A percentile compares a stretch with the other conserved stretches of the same genome.
Evolutionary conservation across 2,329 filamentous ascomycete genomes (phyloP).

Genomic region (Fusarium sp.): DNA sequence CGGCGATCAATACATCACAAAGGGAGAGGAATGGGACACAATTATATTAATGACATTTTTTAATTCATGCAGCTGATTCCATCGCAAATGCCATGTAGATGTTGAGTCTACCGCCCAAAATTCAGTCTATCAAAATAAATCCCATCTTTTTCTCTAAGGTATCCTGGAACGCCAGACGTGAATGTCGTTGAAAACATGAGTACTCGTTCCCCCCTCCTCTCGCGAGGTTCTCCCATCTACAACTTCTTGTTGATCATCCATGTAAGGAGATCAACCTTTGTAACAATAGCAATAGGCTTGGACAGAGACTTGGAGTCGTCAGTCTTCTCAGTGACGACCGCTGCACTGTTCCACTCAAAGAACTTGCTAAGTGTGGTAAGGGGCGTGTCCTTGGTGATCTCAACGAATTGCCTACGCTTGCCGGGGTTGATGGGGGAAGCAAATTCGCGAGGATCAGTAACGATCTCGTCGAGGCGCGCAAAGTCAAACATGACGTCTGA

Average conservation of each 20-base stretch:
- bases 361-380: conserved; percentile 87
- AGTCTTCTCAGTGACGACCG: conserved; percentile 85
- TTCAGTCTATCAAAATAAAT: conserved; percentile 31
- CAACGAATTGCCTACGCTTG: conserved; percentile 79
- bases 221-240: conserved; percentile 34
- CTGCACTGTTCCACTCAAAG: conserved; percentile 97
- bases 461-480: conserved; percentile 83
- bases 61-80: conserved; percentile 31
- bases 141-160: conserved; percentile 31
- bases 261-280: conserved; percentile 93
- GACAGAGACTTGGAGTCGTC: conserved; percentile 64
- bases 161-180: conserved; percentile 45
- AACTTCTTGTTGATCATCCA: conserved; percentile 81
- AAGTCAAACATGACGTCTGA: conserved; percentile 98
- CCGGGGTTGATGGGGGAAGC: conserved; percentile 50
- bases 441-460: conserved; percentile 83
- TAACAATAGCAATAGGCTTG: conserved; percentile 89
- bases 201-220: conserved; percentile 43
- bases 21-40: conserved; percentile 1
- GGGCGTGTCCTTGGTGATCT: conserved; percentile 92
- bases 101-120: conserved; percentile 53
- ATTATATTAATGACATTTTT: conserved; percentile 41
- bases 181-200: conserved; percentile 46
- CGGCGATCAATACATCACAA: background rate
- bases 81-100: conserved; percentile 46